Conservation (phyloP, 176 grass and related monocot species). For the Eleusine indica region DNA sequence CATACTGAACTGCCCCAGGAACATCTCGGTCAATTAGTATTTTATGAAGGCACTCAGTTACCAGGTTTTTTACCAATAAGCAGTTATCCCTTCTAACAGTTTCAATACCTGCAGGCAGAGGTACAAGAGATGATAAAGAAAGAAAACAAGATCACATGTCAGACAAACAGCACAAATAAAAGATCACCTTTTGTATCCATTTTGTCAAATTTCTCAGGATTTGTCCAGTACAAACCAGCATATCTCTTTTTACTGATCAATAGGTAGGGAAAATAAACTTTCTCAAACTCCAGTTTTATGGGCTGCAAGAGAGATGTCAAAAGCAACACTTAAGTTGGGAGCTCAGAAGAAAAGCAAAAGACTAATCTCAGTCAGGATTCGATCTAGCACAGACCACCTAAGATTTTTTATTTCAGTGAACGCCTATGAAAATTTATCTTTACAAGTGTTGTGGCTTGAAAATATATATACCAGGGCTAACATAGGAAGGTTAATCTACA, state of each 20-base stretch:
- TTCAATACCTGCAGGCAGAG: constrained; percentile 75
- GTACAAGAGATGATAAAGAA: constrained; percentile 38
- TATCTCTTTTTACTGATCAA: constrained; percentile 99
- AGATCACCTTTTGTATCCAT: constrained; percentile 96
- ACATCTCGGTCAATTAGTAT: constrained; percentile 89
- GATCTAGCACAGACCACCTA: constrained; percentile 10
- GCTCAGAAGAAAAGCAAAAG: not conserved
- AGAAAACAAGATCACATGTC: constrained; percentile 4
- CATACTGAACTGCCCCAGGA: constrained; percentile 93
- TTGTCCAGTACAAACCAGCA: constrained; percentile 98
- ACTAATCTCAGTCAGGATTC: not conserved
- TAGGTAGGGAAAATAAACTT: constrained; percentile 92
- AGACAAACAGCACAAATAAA: constrained; percentile 26
- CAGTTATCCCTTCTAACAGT: constrained; percentile 99
- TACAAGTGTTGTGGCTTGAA: not conserved
- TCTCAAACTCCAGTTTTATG: constrained; percentile 98
- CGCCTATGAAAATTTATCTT: not conserved
- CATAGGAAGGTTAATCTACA: not conserved
- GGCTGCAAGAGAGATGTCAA: constrained; percentile 58
- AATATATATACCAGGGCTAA: not conserved
- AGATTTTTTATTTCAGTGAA: not conserved
- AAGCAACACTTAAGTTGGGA: not conserved
- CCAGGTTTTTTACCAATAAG: constrained; percentile 97
- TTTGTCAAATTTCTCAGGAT: constrained; percentile 97
- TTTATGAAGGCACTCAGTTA: constrained; percentile 96